A percentile compares a stretch with the other conserved stretches of the same genome.
Evolutionary conservation across 768 basidiomycete species (phyloP).

Genomic region (Termitomyces bulborhizus): DNA sequence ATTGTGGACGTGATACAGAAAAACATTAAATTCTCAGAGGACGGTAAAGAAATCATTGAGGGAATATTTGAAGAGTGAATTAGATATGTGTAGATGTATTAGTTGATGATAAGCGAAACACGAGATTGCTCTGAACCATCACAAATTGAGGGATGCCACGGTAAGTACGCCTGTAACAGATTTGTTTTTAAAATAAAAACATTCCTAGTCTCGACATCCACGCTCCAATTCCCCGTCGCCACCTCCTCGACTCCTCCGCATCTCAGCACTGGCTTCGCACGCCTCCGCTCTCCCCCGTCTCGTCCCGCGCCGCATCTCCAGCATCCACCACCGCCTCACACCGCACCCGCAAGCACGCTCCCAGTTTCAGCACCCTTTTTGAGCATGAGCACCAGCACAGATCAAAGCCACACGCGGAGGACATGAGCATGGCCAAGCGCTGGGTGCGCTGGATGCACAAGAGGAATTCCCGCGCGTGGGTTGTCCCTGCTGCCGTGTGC

Average conservation of each 20-base stretch:
- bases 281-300: conserved; percentile 38
- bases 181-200: conserved; percentile 3
- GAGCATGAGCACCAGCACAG: conserved; percentile 23
- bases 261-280: conserved; percentile 57
- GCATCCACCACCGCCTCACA: conserved; percentile 19
- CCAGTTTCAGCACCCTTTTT: conserved; percentile 38
- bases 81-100: not conserved
- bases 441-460: conserved; percentile 83
- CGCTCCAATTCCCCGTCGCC: conserved; percentile 61
- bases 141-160: too few species aligned
- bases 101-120: not conserved
- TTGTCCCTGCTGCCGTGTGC: conserved; percentile 50
- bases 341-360: conserved; percentile 9
- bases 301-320: conserved; percentile 43
- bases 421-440: conserved; percentile 41
- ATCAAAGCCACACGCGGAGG: conserved; percentile 17
- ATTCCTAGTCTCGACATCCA: conserved; percentile 28
- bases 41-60: conserved; percentile 67
- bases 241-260: conserved; percentile 54
- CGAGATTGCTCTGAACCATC: too few species aligned
- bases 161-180: too few species aligned
- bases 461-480: conserved; percentile 50
- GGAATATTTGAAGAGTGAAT: conserved; percentile 43
- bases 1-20: conserved; percentile 32
- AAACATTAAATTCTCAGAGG: conserved; percentile 73